Base-by-base conservation (phyloP, 345 rosid genomes). In the Lumnitzera racemosa region DNA sequence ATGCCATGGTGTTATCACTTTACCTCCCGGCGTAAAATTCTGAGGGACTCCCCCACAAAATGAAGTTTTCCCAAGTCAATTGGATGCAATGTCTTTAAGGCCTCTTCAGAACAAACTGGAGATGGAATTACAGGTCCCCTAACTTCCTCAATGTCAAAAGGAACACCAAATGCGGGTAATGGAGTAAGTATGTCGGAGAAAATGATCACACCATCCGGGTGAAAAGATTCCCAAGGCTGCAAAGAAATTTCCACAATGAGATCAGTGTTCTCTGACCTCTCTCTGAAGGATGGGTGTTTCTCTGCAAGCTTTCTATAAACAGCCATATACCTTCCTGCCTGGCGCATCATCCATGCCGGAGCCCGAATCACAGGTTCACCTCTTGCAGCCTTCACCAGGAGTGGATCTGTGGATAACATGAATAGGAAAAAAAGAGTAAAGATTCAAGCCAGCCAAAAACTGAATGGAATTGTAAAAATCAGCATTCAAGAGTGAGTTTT, bases 321-420 rank as follows among this genome's bases (percentile, higher is more conserved):
- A 66, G 96, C 85, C 98, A 92, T 89, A 64, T 87, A 92, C 84
- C 98, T 83, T 80, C 96, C 98, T 62, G 98, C 98, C 65, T 87
- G 98, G 62, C 96, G 80, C 98, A 92, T 92, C 98, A 92, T 92
- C 98, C 96, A 92, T 27, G 96, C 98, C 2, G 96, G 98, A 53
- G 98, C 96, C 53, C 94, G 80, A 62, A 61, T 79, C 48, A 92
- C 90, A 0, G 77, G 77, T 43, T 85, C 81, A 51, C 98, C 91
- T 78, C 83, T 83, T 0, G 94, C 98, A 73, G 91, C 96, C 82
- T 89, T 89, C 52, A 92, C 87, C 84, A 89, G 74, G 29, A 92
- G 64, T 48, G 91, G 94, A 75, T 89, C 94, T 87, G 77, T 46
- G 64, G 43, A 13, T 52, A 73, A 70, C 59, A 66, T 11, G 56